These are phyloP conservation scores for Canavalia gladiata DNA, from an alignment of 306 rosid species.

Conservation along the genomic window DNA sequence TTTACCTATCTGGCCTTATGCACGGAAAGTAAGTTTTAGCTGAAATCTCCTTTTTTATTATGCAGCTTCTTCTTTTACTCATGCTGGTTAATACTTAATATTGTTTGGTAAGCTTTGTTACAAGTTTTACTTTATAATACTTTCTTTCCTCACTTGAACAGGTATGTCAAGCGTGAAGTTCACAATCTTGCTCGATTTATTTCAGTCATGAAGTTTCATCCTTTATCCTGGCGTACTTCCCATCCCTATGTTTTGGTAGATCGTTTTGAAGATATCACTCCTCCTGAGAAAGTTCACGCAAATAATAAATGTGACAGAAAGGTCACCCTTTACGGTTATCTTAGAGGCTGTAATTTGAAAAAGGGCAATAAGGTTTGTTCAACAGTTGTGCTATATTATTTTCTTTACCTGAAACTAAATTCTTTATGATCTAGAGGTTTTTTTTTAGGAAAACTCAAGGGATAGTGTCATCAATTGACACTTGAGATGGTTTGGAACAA, in stretches of 20 bases:
- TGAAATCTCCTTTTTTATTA: neutral
- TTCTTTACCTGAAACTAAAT: neutral
- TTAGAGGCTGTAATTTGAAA: conserved; percentile 92
- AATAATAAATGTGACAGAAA: conserved; percentile 87
- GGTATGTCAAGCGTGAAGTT: conserved; percentile 90
- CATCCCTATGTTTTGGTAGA: conserved; percentile 94
- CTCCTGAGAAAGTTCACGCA: conserved; percentile 76
- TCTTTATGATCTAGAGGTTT: conserved; percentile 4
- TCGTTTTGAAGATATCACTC: conserved; percentile 95
- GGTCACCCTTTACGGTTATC: conserved; percentile 88
- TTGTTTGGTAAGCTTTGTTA: neutral
- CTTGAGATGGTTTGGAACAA: conserved; percentile 32
- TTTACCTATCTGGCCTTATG: conserved; percentile 90
- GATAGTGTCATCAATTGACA: conserved; percentile 2
- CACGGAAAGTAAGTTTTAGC: conserved; percentile 81
- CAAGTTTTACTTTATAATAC: conserved; percentile 33
- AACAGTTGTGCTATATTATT: conserved; percentile 3
- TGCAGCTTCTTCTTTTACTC: conserved; percentile 19
- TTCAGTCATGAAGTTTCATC: conserved; percentile 96
- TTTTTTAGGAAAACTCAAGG: conserved; percentile 26
- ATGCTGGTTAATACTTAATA: neutral
- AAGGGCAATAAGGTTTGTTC: conserved; percentile 80
- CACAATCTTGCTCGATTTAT: conserved; percentile 94
- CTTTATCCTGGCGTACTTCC: conserved; percentile 85
- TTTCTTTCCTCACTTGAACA: conserved; percentile 45